Evolutionary conservation across 768 basidiomycete species (phyloP), one percentile per base, ranked within the genome.

Genomic region (Calvatia gigantea): DNA sequence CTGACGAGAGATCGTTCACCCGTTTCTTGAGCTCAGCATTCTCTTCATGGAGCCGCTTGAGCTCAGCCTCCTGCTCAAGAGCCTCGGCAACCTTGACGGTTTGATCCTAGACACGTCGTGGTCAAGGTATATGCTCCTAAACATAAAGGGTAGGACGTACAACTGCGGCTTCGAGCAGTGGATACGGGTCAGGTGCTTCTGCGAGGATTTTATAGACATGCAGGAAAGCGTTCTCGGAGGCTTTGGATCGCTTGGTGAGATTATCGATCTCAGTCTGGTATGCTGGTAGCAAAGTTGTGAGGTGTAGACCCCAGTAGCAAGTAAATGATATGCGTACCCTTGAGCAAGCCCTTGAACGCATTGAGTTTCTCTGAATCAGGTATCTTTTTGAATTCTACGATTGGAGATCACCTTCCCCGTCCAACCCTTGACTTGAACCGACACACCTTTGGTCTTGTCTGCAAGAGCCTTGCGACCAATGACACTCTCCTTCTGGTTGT

Each of bases 401-500:
- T 19, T 17, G 39, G 19, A 27, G 17, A 35, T 46, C n/a, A 41
- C n/a, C n/a, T 58, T 47, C 9, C 52, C 21, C 8, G n/a, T 15
- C 23, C 6, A 27, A 33, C 6, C 37, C 8, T 37, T 29, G 14
- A 7, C 11, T 17, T n/a, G 38, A 32, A 29, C 2, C 12, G 31
- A 62, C 69, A n/a, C n/a, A 91, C 96, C 96, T 77, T 96, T 91
- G 0, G 97, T 99, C 69, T 90, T 88, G 73, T 98, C 97, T 1
- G 96, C 92, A 19, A 99, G 78, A 51, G 86, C 89, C 71, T 98
- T 99, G 39, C 97, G 82, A 8, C 94, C 94, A 2, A 99, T 79
- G 42, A 98, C 80, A 61, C 90, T 93, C 75, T 98, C 96, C 75
- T 98, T 99, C 78, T 98, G 95, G 73, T 95, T 95, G 78, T 98